Percentiles rank a stretch among this genome's conserved stretches.
Evolutionary conservation across 192 early-diverging fungal species (phyloP).

Genomic region (Funneliformis geosporum): DNA sequence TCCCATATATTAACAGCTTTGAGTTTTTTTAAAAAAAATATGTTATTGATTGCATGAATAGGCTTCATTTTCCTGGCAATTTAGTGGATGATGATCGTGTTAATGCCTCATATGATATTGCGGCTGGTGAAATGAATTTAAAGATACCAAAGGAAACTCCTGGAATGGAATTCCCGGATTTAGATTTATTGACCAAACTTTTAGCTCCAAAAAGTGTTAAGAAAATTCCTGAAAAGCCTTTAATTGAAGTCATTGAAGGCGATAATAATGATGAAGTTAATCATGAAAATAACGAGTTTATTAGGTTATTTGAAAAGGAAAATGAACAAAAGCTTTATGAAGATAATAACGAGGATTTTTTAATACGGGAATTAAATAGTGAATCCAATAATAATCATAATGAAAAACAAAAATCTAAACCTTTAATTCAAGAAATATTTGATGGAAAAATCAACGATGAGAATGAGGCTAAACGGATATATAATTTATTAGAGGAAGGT

Average conservation of each 20-base stretch:
- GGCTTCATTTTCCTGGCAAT: conserved; percentile 77
- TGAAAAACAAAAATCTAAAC: background rate
- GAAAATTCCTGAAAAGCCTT: conserved; percentile 39
- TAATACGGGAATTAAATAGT: background rate
- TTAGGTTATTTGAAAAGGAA: background rate
- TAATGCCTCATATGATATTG: conserved; percentile 78
- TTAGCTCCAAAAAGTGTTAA: conserved; percentile 59
- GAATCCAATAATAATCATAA: too few species aligned
- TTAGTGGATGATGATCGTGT: conserved; percentile 86
- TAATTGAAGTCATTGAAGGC: conserved; percentile 65
- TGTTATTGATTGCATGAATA: background rate
- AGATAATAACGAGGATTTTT: background rate
- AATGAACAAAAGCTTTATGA: background rate
- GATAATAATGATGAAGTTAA: conserved; percentile 38
- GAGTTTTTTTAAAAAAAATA: too few species aligned
- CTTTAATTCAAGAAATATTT: background rate
- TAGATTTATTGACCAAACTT: conserved; percentile 88
- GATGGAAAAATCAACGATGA: background rate
- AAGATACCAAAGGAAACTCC: conserved; percentile 75
- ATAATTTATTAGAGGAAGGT: background rate
- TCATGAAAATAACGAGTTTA: conserved; percentile 34
- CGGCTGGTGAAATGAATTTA: conserved; percentile 69
- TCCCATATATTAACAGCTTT: too few species aligned
- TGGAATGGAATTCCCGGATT: conserved; percentile 82
- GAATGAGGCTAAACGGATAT: background rate